Base-by-base conservation (phyloP, 164 flowering plant genomes). In the Sedum album region DNA sequence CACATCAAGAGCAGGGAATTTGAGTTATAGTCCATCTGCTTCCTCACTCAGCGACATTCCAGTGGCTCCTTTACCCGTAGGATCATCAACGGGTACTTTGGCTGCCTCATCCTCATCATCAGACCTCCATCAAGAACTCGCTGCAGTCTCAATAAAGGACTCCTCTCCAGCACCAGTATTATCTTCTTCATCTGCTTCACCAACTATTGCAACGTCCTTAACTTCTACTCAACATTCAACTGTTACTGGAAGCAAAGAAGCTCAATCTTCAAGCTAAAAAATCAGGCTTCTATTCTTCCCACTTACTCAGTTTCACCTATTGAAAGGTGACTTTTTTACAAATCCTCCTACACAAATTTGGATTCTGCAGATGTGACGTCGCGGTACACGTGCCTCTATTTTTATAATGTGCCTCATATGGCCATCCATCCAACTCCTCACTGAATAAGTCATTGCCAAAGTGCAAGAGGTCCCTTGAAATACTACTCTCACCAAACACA, bases 21-120 rank as follows among this genome's bases (percentile, higher is more conserved):
- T 92, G 68, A 85, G 87, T 72, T 89, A 90, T 82, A 86, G 94
- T 69, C 93, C 99, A 26, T 95, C 99, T 60, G 96, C 97, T 44
- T 95, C 99, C 35, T 95, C 97, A 70, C 90, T 92, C 49, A 76
- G 89, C 67, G 98, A 90, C 75, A 80, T 90, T 85, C 93, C 99
- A n/a, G 93, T 89, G 55, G 92, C 96, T 71, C 93, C 99, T 17
- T 94, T 85, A 74, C 92, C 97, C 15, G 85, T 87, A 63, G 95
- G 92, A 33, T 87, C 88, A 62, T 83, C 89, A 3, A 55, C 80
- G 28, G 91, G 83, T 53, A 86, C 88, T 18, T 77, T 86, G 70
- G 95, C 90, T 25, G 90, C 98, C 20, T 86, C 93, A 46, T 89
- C 93, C 39, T 88, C 93, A 4, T 91, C 97, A 30, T 84, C 96